Percentiles rank a stretch among this genome's conserved stretches.
Conservation (phyloP, 2,329 filamentous ascomycete genomes). For the Thermoascus crustaceus region DNA sequence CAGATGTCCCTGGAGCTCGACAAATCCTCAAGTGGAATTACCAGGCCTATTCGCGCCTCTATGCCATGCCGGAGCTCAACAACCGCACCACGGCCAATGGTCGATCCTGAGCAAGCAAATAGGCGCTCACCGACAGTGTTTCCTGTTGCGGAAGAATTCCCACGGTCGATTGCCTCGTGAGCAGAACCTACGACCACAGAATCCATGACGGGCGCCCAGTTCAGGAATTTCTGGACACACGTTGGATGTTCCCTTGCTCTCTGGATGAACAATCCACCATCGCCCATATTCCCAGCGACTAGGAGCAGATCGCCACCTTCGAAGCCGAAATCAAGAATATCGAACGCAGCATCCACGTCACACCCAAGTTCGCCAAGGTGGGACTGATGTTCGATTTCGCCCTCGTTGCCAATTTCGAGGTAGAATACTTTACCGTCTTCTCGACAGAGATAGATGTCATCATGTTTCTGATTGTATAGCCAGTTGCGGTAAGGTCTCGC, state of each 20-base stretch:
- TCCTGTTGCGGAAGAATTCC: conserved; percentile 7
- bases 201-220: conserved; percentile 50
- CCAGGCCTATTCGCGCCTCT: conserved; percentile 55
- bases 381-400: conserved; percentile 47
- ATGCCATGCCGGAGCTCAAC: conserved; percentile 63
- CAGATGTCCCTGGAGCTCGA: conserved; percentile 36
- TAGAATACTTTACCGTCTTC: conserved; percentile 78
- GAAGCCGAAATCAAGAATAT: conserved; percentile 56
- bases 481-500: conserved; percentile 63
- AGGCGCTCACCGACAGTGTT: conserved; percentile 45
- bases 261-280: conserved; percentile 68
- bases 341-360: conserved; percentile 74
- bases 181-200: conserved; percentile 23
- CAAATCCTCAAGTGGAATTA: conserved; percentile 33
- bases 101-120: conserved; percentile 60
- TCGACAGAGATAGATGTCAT: conserved; percentile 76
- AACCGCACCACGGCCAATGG: conserved; percentile 50
- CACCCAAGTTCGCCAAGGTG: conserved; percentile 60
- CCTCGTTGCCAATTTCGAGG: conserved; percentile 55
- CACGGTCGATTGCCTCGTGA: not conserved
- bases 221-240: conserved; percentile 54
- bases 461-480: conserved; percentile 54
- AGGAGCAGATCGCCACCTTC: conserved; percentile 68
- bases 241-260: conserved; percentile 47
- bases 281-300: conserved; percentile 67